These are phyloP conservation scores for Penstemon newberryi DNA, from an alignment of 257 asterid genomes.

Conservation along the genomic window DNA sequence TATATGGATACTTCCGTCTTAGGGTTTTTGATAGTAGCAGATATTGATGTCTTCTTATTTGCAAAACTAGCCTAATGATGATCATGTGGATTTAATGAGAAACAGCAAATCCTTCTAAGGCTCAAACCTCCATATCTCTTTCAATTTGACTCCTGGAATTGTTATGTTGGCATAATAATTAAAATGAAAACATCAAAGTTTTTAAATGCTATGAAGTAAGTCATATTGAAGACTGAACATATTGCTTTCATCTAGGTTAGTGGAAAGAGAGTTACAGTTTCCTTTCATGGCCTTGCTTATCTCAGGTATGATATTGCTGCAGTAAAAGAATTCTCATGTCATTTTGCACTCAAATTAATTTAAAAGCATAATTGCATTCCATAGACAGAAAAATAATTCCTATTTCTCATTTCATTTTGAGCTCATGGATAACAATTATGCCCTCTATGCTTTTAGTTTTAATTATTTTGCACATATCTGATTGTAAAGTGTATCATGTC, in stretches of 20 bases:
- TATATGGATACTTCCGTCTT: not conserved
- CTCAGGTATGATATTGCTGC: constrained; percentile 67
- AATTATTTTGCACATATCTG: constrained; percentile 5
- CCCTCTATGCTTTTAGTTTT: not conserved
- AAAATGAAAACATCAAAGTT: constrained; percentile 11
- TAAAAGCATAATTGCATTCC: constrained; percentile 7
- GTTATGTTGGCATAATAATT: constrained; percentile 18
- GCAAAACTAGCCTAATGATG: not conserved
- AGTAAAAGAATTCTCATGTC: constrained; percentile 4
- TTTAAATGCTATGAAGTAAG: constrained; percentile 19
- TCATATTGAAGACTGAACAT: constrained; percentile 25
- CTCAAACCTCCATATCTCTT: not conserved
- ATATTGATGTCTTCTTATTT: constrained; percentile 2
- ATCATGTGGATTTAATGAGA: constrained; percentile 19
- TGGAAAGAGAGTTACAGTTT: constrained; percentile 68
- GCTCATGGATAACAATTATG: not conserved
- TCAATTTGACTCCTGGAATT: not conserved
- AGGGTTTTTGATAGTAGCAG: not conserved
- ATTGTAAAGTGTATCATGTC: constrained; percentile 19
- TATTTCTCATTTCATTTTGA: constrained; percentile 1
- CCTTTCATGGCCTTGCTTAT: constrained; percentile 91
- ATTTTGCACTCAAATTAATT: constrained; percentile 8
- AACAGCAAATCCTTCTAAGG: not conserved
- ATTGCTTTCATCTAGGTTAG: constrained; percentile 59
- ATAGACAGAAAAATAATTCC: constrained; percentile 5